Base-by-base conservation (phyloP, 1,139 yeast species). In the Tardiomyces blankii region DNA sequence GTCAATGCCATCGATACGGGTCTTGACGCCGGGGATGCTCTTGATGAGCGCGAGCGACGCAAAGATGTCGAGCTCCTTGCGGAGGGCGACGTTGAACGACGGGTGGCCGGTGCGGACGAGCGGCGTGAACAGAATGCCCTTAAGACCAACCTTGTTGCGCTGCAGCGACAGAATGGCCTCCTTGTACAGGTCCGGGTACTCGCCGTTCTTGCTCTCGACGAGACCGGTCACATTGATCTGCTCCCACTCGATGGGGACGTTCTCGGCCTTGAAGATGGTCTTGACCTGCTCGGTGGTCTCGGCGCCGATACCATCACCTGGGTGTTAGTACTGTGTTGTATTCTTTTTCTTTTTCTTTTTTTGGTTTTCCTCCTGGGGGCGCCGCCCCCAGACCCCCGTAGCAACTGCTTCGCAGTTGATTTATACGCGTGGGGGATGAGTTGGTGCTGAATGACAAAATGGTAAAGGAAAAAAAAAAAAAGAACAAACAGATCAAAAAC, bases 81-180 rank as follows among this genome's bases (percentile, higher is more conserved):
- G 83, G 62, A 91, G 77, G 48, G 97, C 96, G 57, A 91, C 97
- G 70, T 91, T 91, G 67, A 91, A 76, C 42, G 96, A 87, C 45
- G 83, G 82, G 61, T 77, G 80, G 50, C 83, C 85, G 42, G 78
- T 68, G 59, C 80, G 78, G 54, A 77, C 81, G 45, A 83, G 78
- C 56, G 95, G 93, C 47, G 97, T 91, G 73, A 84, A 83, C 68
- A 94, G 77, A 65, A 89, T 86, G 69, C 97, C 96, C 74, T 91
- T 91, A 62, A 91, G 77, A 63, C 97, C 98, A 61, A 91, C 87
- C 74, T 88, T 89, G 77, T 89, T 91, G 76, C 96, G 84, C 75
- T 88, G 85, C 63, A 91, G 74, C 32, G 96, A 87, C 59, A 82
- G 79, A 54, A 91, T 91, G 49, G 96, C 96, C 68, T 84, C 91